Evolutionary conservation across 2,329 filamentous ascomycete species (phyloP).

Genomic region (Geoglossum cookeanum): DNA sequence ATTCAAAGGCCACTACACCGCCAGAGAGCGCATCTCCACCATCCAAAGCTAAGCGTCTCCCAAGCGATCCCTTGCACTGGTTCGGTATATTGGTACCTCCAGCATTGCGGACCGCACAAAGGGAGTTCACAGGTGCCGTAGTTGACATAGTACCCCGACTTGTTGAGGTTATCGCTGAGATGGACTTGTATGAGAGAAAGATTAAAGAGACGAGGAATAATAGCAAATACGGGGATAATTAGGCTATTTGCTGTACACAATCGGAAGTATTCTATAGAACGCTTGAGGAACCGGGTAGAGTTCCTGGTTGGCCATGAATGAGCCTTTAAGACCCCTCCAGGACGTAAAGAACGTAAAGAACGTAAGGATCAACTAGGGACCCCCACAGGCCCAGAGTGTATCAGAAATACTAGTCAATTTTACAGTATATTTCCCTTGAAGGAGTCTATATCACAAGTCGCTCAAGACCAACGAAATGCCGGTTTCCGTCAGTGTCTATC

Average conservation of each 20-base stretch:
- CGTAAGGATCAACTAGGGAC: neutral
- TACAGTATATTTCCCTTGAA: neutral
- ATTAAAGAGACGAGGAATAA: conserved; percentile 38
- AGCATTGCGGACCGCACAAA: conserved; percentile 36
- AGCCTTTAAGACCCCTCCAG: neutral
- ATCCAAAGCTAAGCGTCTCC: neutral
- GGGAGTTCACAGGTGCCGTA: conserved; percentile 34
- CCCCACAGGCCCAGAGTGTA: conserved; percentile 2
- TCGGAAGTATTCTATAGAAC: conserved; percentile 7
- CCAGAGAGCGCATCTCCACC: neutral
- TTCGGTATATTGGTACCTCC: conserved; percentile 34
- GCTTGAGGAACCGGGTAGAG: neutral
- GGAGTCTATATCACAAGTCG: neutral
- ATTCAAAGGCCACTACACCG: neutral
- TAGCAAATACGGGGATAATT: conserved; percentile 13
- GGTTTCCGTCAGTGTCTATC: neutral
- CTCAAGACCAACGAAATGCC: neutral
- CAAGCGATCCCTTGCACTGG: conserved; percentile 35
- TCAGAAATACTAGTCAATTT: neutral
- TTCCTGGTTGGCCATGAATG: neutral
- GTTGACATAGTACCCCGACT: conserved; percentile 38
- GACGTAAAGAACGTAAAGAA: neutral
- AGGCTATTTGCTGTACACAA: neutral
- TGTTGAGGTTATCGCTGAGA: conserved; percentile 36
- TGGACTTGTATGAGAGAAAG: conserved; percentile 48